Conservation (phyloP, 1,284 basidiomycete genomes). For the Trametes hirsuta region DNA sequence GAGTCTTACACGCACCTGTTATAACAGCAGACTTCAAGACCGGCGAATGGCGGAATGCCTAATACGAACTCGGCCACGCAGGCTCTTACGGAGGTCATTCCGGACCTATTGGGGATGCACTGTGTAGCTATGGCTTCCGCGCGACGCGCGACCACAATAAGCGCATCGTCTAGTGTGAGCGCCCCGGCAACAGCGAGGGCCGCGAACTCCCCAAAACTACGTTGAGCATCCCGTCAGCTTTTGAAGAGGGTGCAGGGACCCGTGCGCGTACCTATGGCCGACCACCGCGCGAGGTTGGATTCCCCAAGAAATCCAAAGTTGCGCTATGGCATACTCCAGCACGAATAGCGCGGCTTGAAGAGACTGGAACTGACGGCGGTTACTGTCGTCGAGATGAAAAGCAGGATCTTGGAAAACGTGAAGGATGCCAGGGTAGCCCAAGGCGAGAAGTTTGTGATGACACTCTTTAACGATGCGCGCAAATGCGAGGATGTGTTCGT, state of each 20-base stretch:
- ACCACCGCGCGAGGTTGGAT: conserved; percentile 56
- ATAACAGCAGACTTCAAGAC: conserved; percentile 43
- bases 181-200: conserved; percentile 63
- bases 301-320: conserved; percentile 70
- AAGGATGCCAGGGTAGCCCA: conserved; percentile 55
- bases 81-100: conserved; percentile 63
- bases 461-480: conserved; percentile 57
- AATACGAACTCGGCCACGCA: conserved; percentile 43
- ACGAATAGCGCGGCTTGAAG: conserved; percentile 61
- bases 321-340: conserved; percentile 61
- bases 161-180: conserved; percentile 54
- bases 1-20: conserved; percentile 41
- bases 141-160: conserved; percentile 60
- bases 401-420: conserved; percentile 42
- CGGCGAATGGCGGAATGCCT: neutral
- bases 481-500: conserved; percentile 50
- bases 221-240: neutral
- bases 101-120: conserved; percentile 48
- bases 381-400: conserved; percentile 25
- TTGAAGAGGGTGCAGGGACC: neutral
- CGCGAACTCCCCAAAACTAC: conserved; percentile 71
- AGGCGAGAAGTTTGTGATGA: conserved; percentile 48
- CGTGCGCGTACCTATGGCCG: conserved; percentile 61
- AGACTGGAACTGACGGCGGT: conserved; percentile 44
- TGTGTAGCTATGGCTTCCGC: conserved; percentile 54